phyloP scores from a whole-genome alignment of 2,329 filamentous ascomycete genomes.

The Elsinoe ampelina region DNA sequence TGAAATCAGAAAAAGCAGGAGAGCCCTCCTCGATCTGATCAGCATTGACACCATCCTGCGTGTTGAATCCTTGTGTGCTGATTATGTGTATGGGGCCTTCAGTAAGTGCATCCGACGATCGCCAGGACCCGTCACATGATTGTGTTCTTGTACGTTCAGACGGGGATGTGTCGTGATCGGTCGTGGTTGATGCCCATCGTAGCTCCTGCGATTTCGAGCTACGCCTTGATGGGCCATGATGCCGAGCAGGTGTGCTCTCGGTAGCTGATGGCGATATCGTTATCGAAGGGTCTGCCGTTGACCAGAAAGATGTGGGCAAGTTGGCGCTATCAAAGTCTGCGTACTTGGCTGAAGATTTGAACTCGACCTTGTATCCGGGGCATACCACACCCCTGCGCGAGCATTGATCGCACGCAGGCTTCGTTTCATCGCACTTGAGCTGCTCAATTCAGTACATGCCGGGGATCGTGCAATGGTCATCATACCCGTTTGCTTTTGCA shows the following conservation, averaged over 20 bases:
- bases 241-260: background rate
- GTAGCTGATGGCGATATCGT: background rate
- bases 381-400: slow-evolving; percentile 13
- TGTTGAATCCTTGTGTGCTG: too few species aligned
- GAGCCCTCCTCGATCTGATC: too few species aligned
- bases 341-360: slow-evolving; percentile 14
- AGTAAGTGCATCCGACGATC: too few species aligned
- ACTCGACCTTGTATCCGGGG: slow-evolving; percentile 14
- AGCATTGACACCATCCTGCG: too few species aligned
- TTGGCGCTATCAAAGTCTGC: slow-evolving; percentile 2
- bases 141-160: too few species aligned
- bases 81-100: too few species aligned
- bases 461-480: too few species aligned
- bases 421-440: slow-evolving; percentile 17
- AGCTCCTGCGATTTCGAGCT: background rate
- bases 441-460: background rate
- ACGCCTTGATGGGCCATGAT: background rate
- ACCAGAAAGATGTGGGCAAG: background rate
- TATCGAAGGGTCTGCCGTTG: background rate
- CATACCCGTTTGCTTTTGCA: background rate
- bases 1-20: too few species aligned
- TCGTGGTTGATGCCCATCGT: background rate
- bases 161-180: too few species aligned
- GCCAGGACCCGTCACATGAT: too few species aligned
- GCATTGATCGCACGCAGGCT: slow-evolving; percentile 15